phyloP scores from a whole-genome alignment of 345 rosid species.

The Moringa oleifera region DNA sequence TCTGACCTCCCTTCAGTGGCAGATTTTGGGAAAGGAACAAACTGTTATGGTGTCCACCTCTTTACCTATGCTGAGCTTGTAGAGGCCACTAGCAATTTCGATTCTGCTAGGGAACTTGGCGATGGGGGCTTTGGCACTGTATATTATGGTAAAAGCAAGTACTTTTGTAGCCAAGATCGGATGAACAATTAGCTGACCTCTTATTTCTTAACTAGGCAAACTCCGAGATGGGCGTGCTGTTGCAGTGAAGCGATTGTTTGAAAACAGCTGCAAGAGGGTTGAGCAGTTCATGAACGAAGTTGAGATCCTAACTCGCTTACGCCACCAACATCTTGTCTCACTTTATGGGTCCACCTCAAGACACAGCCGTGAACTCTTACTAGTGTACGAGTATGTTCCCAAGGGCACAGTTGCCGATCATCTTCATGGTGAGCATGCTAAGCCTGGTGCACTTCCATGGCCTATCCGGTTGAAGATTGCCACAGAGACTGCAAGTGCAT shows the following conservation, averaged over 20 bases:
- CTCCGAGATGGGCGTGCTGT: slow-evolving; percentile 75
- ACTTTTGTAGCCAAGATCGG: too few relatives aligned
- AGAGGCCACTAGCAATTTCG: slow-evolving; percentile 67
- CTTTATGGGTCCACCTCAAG: slow-evolving; percentile 88
- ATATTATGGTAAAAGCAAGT: slow-evolving; percentile 50
- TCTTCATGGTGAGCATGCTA: slow-evolving; percentile 60
- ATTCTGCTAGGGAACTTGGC: slow-evolving; percentile 66
- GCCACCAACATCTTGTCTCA: slow-evolving; percentile 65
- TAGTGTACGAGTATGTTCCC: slow-evolving; percentile 73
- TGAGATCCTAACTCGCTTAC: slow-evolving; percentile 56
- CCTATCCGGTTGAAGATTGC: slow-evolving; percentile 62
- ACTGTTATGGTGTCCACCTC: slow-evolving; percentile 37
- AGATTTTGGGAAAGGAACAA: slow-evolving; percentile 43
- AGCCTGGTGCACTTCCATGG: slow-evolving; percentile 66
- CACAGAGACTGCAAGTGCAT: slow-evolving; percentile 69
- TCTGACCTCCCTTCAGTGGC: slow-evolving; percentile 32
- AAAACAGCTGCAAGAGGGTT: slow-evolving; percentile 66
- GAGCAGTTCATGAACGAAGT: slow-evolving; percentile 88
- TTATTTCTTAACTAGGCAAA: slow-evolving; percentile 30
- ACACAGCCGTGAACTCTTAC: slow-evolving; percentile 62
- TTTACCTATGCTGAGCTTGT: slow-evolving; percentile 65
- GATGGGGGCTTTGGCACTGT: slow-evolving; percentile 96
- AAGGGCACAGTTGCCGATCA: slow-evolving; percentile 95
- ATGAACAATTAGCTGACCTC: too few relatives aligned
- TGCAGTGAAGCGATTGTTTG: slow-evolving; percentile 87